phyloP scores from a whole-genome alignment of 148 eudicot species.

The Salicornia ramosissima region DNA sequence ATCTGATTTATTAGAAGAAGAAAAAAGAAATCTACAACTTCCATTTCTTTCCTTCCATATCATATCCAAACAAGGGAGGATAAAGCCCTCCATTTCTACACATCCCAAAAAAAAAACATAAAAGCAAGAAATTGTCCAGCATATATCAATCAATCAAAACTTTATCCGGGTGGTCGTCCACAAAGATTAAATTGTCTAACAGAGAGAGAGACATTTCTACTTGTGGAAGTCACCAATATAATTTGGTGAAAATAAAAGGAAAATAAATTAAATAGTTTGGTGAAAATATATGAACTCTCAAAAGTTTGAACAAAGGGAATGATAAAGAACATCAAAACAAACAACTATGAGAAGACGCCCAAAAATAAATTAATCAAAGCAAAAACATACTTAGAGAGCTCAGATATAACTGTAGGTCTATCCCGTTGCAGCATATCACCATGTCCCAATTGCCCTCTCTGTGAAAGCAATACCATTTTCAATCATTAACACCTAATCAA shows the following conservation, averaged over 20 bases:
- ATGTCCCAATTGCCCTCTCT: constrained; percentile 97
- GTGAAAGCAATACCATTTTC: constrained; percentile 27
- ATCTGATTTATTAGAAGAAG: too few relatives aligned
- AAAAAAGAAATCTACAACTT: too few relatives aligned
- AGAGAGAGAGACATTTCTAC: neutral
- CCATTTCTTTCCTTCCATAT: too few relatives aligned
- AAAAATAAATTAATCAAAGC: constrained; percentile 5
- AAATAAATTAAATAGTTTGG: too few relatives aligned
- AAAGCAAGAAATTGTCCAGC: too few relatives aligned
- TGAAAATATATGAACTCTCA: neutral
- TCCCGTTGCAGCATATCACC: constrained; percentile 92
- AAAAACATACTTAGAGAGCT: constrained; percentile 57
- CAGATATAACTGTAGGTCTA: constrained; percentile 87
- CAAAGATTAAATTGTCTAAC: neutral
- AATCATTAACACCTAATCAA: constrained; percentile 8
- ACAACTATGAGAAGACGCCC: neutral
- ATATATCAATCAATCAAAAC: too few relatives aligned
- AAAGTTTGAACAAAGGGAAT: neutral
- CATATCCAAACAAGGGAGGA: too few relatives aligned
- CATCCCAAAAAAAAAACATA: too few relatives aligned
- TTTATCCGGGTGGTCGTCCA: too few relatives aligned
- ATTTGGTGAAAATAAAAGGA: neutral
- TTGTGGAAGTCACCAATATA: neutral
- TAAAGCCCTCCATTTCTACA: too few relatives aligned
- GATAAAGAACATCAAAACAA: neutral